Conservation (phyloP, 495 filamentous ascomycete genomes). For the Platismatia glauca region DNA sequence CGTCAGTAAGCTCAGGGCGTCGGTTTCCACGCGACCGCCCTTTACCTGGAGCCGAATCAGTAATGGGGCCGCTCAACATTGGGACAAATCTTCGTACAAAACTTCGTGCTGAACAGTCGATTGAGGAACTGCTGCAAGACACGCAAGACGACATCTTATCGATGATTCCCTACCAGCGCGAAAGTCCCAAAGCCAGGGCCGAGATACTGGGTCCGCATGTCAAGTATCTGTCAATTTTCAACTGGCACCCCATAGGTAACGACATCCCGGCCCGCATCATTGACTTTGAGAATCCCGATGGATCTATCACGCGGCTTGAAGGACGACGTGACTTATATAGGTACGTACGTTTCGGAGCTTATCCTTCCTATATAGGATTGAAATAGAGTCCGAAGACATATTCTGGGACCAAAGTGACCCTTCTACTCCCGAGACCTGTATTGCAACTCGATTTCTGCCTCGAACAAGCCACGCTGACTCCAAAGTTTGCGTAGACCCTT, state of each 20-base stretch:
- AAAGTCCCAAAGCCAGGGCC: not conserved
- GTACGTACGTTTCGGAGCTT: too few relatives aligned
- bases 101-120: not conserved
- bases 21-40: not conserved
- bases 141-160: not conserved
- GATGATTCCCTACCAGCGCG: not conserved
- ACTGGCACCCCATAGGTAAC: constrained; percentile 3
- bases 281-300: constrained; percentile 2
- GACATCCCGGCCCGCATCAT: constrained; percentile 4
- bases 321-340: constrained; percentile 4
- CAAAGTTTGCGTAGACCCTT: not conserved
- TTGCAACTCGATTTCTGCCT: too few relatives aligned
- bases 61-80: not conserved
- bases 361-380: too few relatives aligned
- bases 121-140: not conserved
- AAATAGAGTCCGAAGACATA: too few relatives aligned
- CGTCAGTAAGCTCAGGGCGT: not conserved
- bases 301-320: not conserved
- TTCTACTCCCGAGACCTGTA: too few relatives aligned
- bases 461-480: too few relatives aligned
- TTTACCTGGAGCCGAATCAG: not conserved
- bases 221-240: not conserved
- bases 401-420: too few relatives aligned
- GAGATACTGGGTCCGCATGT: not conserved
- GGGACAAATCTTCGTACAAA: not conserved